Conservation (phyloP, 73 alveolate species). For the Tetrahymena malaccensis region DNA sequence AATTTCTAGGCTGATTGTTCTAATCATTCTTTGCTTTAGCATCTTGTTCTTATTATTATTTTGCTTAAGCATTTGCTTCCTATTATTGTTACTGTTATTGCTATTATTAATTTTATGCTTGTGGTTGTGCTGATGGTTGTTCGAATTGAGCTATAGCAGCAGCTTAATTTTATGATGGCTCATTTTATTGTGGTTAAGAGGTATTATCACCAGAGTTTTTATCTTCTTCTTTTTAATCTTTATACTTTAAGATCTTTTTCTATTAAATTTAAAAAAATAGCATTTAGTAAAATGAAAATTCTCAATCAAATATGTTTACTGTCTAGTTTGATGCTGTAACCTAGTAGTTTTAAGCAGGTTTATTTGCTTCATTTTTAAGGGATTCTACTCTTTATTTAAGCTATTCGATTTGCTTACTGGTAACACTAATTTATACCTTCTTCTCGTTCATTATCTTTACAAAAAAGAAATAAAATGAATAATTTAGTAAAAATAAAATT, state of each 20-base stretch:
- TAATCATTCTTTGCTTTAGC: not conserved
- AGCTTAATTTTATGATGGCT: not conserved
- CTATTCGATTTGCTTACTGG: not conserved
- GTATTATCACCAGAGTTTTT: not conserved
- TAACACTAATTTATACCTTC: not conserved
- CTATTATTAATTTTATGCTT: not conserved
- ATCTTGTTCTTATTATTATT: not conserved
- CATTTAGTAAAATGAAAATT: no score
- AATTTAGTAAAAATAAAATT: not conserved
- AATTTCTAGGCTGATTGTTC: not conserved
- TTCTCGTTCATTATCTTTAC: not conserved
- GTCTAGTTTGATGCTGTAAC: not conserved
- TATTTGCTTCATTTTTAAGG: not conserved
- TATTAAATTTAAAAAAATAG: not conserved
- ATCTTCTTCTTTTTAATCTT: no score
- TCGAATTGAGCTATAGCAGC: not conserved
- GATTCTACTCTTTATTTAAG: not conserved
- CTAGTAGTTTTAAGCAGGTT: not conserved
- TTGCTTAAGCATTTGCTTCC: not conserved
- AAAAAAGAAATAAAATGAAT: not conserved
- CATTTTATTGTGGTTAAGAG: not conserved
- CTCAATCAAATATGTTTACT: not conserved
- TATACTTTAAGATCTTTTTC: not conserved
- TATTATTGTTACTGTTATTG: not conserved
- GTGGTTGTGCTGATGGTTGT: not conserved